Conservation (phyloP, 2,329 filamentous ascomycete genomes). For the Dothistroma septosporum region DNA sequence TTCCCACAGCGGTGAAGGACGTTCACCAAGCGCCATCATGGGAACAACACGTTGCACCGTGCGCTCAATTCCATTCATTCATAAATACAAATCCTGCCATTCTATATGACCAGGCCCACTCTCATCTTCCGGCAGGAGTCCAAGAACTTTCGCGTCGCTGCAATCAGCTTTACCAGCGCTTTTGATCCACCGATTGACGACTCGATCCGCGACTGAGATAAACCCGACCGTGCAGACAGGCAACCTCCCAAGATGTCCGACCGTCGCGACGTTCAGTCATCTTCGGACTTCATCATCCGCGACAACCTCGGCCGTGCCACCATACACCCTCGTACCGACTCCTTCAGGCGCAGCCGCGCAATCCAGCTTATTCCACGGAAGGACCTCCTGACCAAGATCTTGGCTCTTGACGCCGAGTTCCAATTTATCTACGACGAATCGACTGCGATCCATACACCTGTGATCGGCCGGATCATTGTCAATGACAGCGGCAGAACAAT, state of each 20-base stretch:
- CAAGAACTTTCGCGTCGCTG: background rate
- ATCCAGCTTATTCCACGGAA: background rate
- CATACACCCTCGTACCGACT: background rate
- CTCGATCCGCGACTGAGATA: too few species aligned
- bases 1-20: background rate
- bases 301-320: background rate
- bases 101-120: background rate
- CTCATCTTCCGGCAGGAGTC: background rate
- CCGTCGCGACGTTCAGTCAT: background rate
- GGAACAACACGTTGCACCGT: background rate
- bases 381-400: background rate
- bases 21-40: background rate
- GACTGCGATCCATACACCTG: background rate
- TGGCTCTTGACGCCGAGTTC: slow-evolving; percentile 9
- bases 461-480: slow-evolving; percentile 7
- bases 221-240: too few species aligned
- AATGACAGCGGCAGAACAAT: background rate
- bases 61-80: background rate
- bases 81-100: background rate
- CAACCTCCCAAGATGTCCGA: background rate
- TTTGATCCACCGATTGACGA: too few species aligned
- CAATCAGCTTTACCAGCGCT: too few species aligned
- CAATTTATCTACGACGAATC: background rate
- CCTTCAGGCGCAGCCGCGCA: background rate
- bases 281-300: background rate